Base-by-base conservation (phyloP, 768 basidiomycete species). In the Peribolospora baueri region DNA sequence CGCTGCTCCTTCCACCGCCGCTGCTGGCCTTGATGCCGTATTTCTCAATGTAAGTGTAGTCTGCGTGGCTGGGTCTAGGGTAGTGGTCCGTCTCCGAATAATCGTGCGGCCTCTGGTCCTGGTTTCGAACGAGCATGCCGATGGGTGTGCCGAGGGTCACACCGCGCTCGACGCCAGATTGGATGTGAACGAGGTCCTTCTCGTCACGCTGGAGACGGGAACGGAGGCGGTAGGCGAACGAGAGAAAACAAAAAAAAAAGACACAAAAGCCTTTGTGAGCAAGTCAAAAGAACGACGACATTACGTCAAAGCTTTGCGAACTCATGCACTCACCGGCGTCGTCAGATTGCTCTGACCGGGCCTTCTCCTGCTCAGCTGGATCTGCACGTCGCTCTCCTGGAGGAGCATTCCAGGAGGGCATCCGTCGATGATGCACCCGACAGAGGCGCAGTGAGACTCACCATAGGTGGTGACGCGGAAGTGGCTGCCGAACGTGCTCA, bases 41-140 rank as follows among this genome's bases (percentile, higher is more conserved):
- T 63, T 98, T 98, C 62, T 86, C 80, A 56, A 97, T 78, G 68
- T 98, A 98, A 11, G 93, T 98, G 68, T 82, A 93, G 68, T 98
- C 93, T 9, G 93, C 93, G 64, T 98, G 93, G 60, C 83, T 86
- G 39, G 93, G 93, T 25, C 93, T 81, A 41, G 93, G 93, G 72
- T 87, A 98, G 53, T 88, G 71, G 66, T 98, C 93, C 0, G 93
- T 97, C 72, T 97, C 93, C 60, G 88, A 80, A 69, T 98, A 98
- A 69, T 98, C 93, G 64, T 95, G 84, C 14, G 93, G 93, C 39
- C 93, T 75, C 65, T 98, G 93, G 67, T 98, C 93, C 70, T 97
- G 88, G 69, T 98, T 98, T 64, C 79, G 84, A 45, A 98, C 87
- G 52, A 95, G 73, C n/a, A 98, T 77, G 2, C 80, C 90, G 63